Evolutionary conservation across 2,329 filamentous ascomycete species (phyloP).

Genomic region (Leptosphaerulina australis): DNA sequence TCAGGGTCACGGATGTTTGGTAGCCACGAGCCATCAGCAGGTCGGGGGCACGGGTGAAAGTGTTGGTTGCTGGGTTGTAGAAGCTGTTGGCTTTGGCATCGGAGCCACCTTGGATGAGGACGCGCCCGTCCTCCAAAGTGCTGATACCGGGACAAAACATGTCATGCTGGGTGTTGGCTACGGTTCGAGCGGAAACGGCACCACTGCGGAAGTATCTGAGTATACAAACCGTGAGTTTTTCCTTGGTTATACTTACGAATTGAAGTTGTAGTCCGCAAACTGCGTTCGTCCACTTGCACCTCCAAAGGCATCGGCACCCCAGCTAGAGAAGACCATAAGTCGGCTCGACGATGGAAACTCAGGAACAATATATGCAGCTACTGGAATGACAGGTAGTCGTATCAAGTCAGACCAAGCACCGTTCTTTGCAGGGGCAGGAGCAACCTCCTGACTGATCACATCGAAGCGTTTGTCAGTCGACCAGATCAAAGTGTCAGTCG

Average conservation of each 20-base stretch:
- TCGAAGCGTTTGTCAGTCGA: slow-evolving; percentile 37
- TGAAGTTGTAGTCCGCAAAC: slow-evolving; percentile 37
- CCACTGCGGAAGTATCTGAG: slow-evolving; percentile 24
- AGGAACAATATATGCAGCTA: slow-evolving; percentile 37
- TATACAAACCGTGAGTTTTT: neutral
- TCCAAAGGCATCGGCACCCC: slow-evolving; percentile 36
- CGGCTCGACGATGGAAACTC: slow-evolving; percentile 30
- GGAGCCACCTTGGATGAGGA: slow-evolving; percentile 34
- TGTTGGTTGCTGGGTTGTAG: slow-evolving; percentile 31
- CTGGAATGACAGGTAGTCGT: slow-evolving; percentile 36
- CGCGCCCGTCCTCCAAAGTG: slow-evolving; percentile 30
- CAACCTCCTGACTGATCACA: slow-evolving; percentile 28
- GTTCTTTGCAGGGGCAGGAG: slow-evolving; percentile 20
- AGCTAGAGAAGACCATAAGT: slow-evolving; percentile 37
- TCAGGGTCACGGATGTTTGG: slow-evolving; percentile 28
- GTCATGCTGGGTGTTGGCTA: slow-evolving; percentile 35
- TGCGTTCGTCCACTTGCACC: slow-evolving; percentile 31
- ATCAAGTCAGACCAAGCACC: slow-evolving; percentile 37
- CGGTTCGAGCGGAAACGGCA: slow-evolving; percentile 29
- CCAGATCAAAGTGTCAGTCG: slow-evolving; percentile 32
- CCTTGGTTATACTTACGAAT: slow-evolving; percentile 21
- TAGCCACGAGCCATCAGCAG: slow-evolving; percentile 36
- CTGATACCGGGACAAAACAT: slow-evolving; percentile 40
- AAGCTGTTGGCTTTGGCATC: slow-evolving; percentile 31
- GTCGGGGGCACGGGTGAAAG: slow-evolving; percentile 25